Percentiles rank a stretch among this genome's conserved stretches.
Evolutionary conservation across 352 stramenopile genomes (phyloP).

Genomic region (Nothophytophthora sp.): DNA sequence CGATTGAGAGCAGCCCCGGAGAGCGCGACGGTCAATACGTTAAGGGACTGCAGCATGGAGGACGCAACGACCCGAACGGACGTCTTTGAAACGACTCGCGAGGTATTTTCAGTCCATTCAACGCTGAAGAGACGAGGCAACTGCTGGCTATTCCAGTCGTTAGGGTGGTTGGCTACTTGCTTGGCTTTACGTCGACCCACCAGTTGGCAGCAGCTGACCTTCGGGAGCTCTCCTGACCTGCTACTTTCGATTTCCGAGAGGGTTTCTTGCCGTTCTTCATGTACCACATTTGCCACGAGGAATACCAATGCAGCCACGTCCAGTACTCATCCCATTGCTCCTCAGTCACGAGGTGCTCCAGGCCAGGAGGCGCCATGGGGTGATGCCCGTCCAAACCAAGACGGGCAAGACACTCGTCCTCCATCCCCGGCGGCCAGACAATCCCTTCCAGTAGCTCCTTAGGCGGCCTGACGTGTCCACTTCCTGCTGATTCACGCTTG

Average conservation of each 20-base stretch:
- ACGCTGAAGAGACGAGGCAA: too few species aligned
- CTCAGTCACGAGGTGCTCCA: conserved; percentile 56
- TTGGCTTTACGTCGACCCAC: conserved; percentile 18
- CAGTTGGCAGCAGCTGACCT: conserved; percentile 17
- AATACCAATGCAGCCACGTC: conserved; percentile 73
- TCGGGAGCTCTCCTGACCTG: neutral
- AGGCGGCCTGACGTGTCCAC: neutral
- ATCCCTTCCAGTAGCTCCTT: conserved; percentile 14
- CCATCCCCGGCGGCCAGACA: conserved; percentile 62
- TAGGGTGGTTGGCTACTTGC: too few species aligned
- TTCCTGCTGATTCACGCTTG: neutral
- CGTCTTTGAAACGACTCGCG: too few species aligned
- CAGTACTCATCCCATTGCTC: conserved; percentile 60
- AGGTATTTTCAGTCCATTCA: too few species aligned
- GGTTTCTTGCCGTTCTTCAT: conserved; percentile 40
- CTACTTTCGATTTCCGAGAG: conserved; percentile 10
- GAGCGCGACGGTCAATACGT: too few species aligned
- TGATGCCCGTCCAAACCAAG: conserved; percentile 25
- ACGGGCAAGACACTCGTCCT: conserved; percentile 28
- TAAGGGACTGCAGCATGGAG: too few species aligned
- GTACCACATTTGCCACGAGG: conserved; percentile 68
- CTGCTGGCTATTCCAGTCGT: too few species aligned
- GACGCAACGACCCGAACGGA: too few species aligned
- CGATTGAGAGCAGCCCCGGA: too few species aligned
- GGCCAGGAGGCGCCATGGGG: conserved; percentile 42